Evolutionary conservation across 768 basidiomycete genomes (phyloP), one percentile per base, ranked within the genome.

Genomic region (Strobilomyces dryophilus): DNA sequence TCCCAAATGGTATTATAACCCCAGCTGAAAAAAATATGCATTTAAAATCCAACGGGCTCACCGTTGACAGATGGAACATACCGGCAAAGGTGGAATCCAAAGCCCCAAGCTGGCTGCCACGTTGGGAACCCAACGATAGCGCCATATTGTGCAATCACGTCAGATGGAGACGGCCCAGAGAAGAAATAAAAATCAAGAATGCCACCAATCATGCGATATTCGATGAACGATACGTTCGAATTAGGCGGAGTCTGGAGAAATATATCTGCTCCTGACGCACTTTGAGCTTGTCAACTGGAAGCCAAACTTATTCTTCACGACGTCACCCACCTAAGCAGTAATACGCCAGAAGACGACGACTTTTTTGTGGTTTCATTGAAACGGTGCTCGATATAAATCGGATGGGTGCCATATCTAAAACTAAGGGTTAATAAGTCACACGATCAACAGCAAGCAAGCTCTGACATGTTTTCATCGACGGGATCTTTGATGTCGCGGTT

Each of bases 151-250:
- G 84, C 77, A 32, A 86, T 76, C 11, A 87, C 87, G 11, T 66
- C 66, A 47, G 74, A 73, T 15, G 81, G 59, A n/a, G 58, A 45
- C 27, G 79, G 51, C 7, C 84, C 84, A 12, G 80, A 79, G 61
- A 89, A 77, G 72, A 87, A 88, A 73, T 89, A 89, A 56, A 90
- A 81, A 69, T 89, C 85, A 31, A 90, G 70, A 0, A 81, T 82
- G 14, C 89, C 88, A 10, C 88, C 87, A 44, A 91, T 75, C 65
- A 82, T 71, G 32, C 88, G 75, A 64, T 90, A 91, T 60, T 91
- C 76, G 27, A 91, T 73, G 14, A 87, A 69, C 1, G 85, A 86
- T 4, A 73, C 70, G n/a, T 73, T 72, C 2, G 82, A 78, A 15
- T 60, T 66, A 9, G 74, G 76, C 39, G 81, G 87, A 14, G 79